phyloP scores from a whole-genome alignment of 495 filamentous ascomycete genomes.

The Xylaria castorea region DNA sequence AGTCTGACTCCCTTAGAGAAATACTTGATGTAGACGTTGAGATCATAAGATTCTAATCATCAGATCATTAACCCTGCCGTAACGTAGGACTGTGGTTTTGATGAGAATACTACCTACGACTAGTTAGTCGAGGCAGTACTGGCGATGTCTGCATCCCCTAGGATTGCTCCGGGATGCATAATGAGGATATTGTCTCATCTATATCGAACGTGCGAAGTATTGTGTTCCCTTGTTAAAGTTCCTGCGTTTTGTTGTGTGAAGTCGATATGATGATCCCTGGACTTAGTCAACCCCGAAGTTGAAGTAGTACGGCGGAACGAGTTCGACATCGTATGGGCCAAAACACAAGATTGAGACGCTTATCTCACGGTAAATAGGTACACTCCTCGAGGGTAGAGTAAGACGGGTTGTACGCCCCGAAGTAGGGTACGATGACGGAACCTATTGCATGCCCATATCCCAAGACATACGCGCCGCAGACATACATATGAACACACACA shows the following conservation, averaged over 20 bases:
- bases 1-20: neutral
- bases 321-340: neutral
- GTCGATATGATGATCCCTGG: neutral
- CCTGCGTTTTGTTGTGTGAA: neutral
- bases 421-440: neutral
- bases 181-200: too few relatives aligned
- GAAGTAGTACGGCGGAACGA: neutral
- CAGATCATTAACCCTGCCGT: neutral
- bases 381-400: neutral
- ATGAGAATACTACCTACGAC: neutral
- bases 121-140: neutral
- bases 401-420: conserved; percentile 17
- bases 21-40: neutral
- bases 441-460: neutral
- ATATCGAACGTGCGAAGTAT: neutral
- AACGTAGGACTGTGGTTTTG: neutral
- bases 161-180: neutral
- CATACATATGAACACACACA: neutral
- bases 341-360: neutral
- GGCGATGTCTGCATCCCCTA: neutral
- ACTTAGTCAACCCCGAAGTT: neutral
- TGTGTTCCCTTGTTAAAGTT: neutral
- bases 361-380: neutral
- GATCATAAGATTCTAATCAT: neutral
- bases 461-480: neutral